These are phyloP conservation scores for Linnemannia elongata DNA, from an alignment of 192 early-diverging fungal genomes.

Conservation along the genomic window DNA sequence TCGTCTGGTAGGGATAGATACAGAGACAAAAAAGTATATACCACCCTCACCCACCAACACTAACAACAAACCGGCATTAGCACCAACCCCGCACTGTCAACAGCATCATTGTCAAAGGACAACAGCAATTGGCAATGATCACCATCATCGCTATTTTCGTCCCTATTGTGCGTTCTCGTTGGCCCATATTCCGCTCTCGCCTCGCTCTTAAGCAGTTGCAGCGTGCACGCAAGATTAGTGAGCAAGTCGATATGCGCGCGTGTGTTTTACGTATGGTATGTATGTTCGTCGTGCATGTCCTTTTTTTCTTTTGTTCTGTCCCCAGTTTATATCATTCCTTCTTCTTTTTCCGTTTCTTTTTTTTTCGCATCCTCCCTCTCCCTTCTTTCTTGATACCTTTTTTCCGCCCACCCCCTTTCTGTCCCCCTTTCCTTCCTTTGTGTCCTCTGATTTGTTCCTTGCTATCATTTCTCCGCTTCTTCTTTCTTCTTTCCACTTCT, in stretches of 20 bases:
- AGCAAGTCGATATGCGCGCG: neutral
- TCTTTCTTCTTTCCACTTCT: neutral
- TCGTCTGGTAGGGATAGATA: constrained; percentile 10
- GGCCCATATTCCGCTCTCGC: constrained; percentile 12
- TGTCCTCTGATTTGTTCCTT: neutral
- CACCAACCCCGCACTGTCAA: neutral
- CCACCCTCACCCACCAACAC: neutral
- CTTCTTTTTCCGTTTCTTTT: constrained; percentile 15
- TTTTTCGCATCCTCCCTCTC: neutral
- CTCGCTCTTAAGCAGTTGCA: constrained; percentile 4
- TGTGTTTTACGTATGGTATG: neutral
- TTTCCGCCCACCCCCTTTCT: neutral
- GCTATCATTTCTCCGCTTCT: neutral
- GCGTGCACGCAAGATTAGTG: neutral
- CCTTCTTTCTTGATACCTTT: neutral
- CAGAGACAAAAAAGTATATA: neutral
- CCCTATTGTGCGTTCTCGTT: neutral
- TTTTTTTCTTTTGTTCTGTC: neutral
- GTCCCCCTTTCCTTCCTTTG: neutral
- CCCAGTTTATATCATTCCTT: neutral
- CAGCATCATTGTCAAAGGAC: neutral
- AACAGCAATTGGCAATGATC: neutral
- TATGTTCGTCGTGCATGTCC: neutral
- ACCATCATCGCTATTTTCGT: neutral
- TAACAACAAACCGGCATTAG: neutral